phyloP scores from a whole-genome alignment of 129 eudicot species.

The Centaurea solstitialis region DNA sequence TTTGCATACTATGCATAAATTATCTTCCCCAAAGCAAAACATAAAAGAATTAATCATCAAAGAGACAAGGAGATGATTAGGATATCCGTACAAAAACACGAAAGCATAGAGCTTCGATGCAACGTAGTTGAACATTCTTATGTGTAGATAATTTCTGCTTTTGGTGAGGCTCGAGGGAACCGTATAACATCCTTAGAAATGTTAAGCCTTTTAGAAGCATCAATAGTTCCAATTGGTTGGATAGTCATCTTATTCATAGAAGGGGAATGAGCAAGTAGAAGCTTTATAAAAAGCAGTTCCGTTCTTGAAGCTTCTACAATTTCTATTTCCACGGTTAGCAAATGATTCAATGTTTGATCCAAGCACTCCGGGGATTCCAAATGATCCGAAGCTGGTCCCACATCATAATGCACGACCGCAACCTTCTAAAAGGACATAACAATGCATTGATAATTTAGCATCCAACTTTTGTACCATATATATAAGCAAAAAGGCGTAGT shows the following conservation, averaged over 20 bases:
- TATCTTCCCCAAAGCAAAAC: no score
- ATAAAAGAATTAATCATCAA: no score
- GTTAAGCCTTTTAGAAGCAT: neutral
- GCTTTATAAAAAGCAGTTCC: neutral
- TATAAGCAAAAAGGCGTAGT: no score
- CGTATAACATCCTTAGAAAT: neutral
- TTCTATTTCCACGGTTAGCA: neutral
- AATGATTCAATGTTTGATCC: neutral
- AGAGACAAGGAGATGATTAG: no score
- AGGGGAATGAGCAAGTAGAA: slow-evolving; percentile 13
- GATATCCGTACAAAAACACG: no score
- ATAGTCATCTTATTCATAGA: neutral
- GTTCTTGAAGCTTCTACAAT: neutral
- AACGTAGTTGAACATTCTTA: no score
- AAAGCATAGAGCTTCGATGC: no score
- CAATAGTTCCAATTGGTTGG: neutral
- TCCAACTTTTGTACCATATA: no score
- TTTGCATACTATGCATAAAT: no score
- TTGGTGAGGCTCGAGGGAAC: neutral
- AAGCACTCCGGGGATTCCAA: neutral
- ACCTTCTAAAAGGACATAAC: no score
- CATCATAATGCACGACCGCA: neutral
- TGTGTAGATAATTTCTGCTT: neutral
- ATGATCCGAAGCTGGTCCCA: neutral
- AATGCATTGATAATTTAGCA: no score